Evolutionary conservation across 176 grass and related monocot genomes (phyloP), one percentile per base, ranked within the genome.

Genomic region (Zizania latifolia): DNA sequence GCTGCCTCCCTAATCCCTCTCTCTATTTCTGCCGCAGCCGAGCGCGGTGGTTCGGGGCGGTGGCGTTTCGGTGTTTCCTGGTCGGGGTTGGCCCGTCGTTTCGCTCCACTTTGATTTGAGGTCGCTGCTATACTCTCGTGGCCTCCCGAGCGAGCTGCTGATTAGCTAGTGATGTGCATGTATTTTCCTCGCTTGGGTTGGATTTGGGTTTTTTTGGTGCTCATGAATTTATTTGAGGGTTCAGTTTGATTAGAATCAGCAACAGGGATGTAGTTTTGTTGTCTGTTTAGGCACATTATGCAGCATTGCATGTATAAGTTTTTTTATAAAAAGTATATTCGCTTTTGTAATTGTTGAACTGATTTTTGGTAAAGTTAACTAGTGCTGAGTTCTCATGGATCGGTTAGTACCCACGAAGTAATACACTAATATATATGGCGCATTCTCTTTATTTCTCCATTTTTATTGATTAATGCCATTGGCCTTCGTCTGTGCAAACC

Each of bases 121-220:
- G 15, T 19, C 44, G 1, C 19, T 1, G 46, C n/a, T n/a, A n/a
- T n/a, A n/a, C n/a, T n/a, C n/a, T n/a, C n/a, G n/a, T n/a, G n/a
- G n/a, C n/a, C n/a, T n/a, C n/a, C n/a, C n/a, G 30, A 37, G 41
- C 23, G 8, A 16, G 37, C 58, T 23, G 30, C 29, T 29, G 36
- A 36, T 72, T 58, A 46, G 19, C 27, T 35, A 45, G 43, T 36
- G 41, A 8, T 39, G 55, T 14, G 15, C 26, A 5, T 21, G 43
- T 62, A n/a, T n/a, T n/a, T 35, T 26, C 21, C 0, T 2, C 22
- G 43, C 15, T 17, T 35, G 78, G 57, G 27, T 63, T 38, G 2
- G 54, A 12, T 70, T 70, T 51, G 46, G 71, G 71, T 32, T 66
- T 66, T 74, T 48, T 65, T 36, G n/a, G 24, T 8, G 19, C n/a